phyloP scores from a whole-genome alignment of 768 basidiomycete genomes.

The Russula vinacea region DNA sequence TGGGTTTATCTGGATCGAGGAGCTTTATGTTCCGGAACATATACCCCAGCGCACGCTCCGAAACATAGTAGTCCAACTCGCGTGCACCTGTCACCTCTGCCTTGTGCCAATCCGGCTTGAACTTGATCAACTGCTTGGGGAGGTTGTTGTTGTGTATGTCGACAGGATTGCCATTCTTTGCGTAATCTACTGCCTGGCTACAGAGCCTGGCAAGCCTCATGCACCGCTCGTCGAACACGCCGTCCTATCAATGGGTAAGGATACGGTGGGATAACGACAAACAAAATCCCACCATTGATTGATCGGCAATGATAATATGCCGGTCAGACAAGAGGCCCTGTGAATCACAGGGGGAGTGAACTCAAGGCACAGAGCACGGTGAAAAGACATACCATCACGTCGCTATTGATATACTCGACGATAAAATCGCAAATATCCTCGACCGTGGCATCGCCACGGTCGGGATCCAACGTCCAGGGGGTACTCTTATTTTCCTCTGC shows the following conservation, averaged over 20 bases:
- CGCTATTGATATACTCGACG: constrained; percentile 80
- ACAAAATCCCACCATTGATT: constrained; percentile 52
- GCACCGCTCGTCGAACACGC: constrained; percentile 59
- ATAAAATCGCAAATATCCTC: constrained; percentile 78
- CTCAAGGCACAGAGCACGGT: background rate
- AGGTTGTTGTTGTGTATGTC: constrained; percentile 43
- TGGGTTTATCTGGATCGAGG: constrained; percentile 38
- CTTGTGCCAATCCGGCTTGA: constrained; percentile 79
- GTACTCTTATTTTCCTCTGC: constrained; percentile 47
- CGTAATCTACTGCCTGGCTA: constrained; percentile 71
- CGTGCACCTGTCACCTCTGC: constrained; percentile 42
- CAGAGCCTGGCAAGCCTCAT: constrained; percentile 58
- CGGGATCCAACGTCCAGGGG: constrained; percentile 24
- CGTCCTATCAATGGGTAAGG: constrained; percentile 43
- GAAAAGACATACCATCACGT: constrained; percentile 56
- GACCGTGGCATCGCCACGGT: constrained; percentile 48
- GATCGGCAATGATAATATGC: constrained; percentile 72
- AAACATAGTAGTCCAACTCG: constrained; percentile 66
- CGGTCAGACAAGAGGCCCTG: constrained; percentile 69
- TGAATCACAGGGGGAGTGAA: background rate
- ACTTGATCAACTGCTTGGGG: constrained; percentile 56
- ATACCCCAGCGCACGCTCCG: constrained; percentile 64
- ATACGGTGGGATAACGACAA: background rate
- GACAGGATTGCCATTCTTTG: constrained; percentile 71
- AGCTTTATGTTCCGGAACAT: constrained; percentile 63